Evolutionary conservation across 768 basidiomycete species (phyloP), one percentile per base, ranked within the genome.

Genomic region (Naganishia randhawae): DNA sequence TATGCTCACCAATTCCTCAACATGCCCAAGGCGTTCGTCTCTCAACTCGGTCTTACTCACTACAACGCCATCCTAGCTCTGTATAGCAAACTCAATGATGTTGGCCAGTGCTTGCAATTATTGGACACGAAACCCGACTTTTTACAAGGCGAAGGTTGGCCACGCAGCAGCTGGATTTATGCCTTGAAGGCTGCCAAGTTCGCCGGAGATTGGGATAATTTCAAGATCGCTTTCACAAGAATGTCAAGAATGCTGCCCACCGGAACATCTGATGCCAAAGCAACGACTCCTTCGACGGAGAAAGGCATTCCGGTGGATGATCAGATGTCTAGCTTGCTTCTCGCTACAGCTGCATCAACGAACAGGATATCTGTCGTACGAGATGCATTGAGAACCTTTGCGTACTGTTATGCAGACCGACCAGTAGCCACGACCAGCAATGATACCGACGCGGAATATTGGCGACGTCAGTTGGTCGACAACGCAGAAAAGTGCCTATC

Each of bases 161-260:
- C 70, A n/a, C 19, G 51, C 7, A 32, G 57, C 14, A 50, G 69
- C 8, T 77, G 72, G 71, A 55, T 63, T 22, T 66, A 70, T 32
- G 72, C 71, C 6, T 64, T 78, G 29, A 71, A 68, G 39, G 72
- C 73, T 32, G 69, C 73, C 0, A 57, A 72, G 42, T 75, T 74
- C 72, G 71, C 72, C n/a, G 63, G 66, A 14, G 75, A 78, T 54
- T 75, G 71, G 68, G 52, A 69, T 4, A 45, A 66, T 10, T 74
- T 72, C 31, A 14, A 74, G 37, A 41, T 31, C 11, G 45, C 75
- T 11, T 69, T 72, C 31, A 35, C 70, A 27, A 50, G 69, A 25
- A 74, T 75, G 69, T 72, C 70, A 14, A 70, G 71, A 39, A 32
- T 74, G 25, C 67, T 67, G 13, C n/a, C n/a, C n/a, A 25, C 39